Evolutionary conservation across 768 basidiomycete genomes (phyloP), one percentile per base, ranked within the genome.

Genomic region (Tremella mesenterica): DNA sequence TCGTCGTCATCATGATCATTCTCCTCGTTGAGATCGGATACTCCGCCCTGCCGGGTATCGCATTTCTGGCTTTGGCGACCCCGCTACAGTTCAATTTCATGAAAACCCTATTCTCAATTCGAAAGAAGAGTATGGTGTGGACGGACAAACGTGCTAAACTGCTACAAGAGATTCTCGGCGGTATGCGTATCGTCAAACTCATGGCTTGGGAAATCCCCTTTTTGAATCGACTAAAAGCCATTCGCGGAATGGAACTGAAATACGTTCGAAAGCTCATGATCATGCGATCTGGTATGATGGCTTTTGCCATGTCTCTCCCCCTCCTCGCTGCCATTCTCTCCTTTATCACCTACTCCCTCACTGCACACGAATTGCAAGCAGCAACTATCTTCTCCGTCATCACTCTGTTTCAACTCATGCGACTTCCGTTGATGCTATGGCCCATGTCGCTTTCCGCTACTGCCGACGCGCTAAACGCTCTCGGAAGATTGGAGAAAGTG

Each of bases 171-270:
- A 78, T 97, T 1, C 74, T 95, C 0, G 83, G 84, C 13, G 86
- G 87, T 0, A 91, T 95, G 81, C 85, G 87, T 59, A 80, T 93
- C 56, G 86, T 95, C 78, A 95, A 95, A 72, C 84, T 85, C 70
- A 92, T 92, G 72, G 83, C 85, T 4, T 91, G 88, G 88, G 88
- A 90, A 64, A 63, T 52, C 8, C 87, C 91, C 0, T 92, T 88
- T 72, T 77, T 93, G 21, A 75, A 81, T 14, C 81, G 84, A 41
- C 79, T 95, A 25, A 78, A 79, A 27, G 80, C 79, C 36, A 85
- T 85, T 64, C 78, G 92, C 48, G 76, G 75, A 45, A 79, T 79
- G 46, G 91, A 93, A 72, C 81, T 89, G 74, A 70, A 62, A 79
- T 85, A 78, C 36, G 79, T 80, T 30, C 50, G 67, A 28, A 60